phyloP scores from a whole-genome alignment of 768 basidiomycete genomes.

The Tulasnella sp. region DNA sequence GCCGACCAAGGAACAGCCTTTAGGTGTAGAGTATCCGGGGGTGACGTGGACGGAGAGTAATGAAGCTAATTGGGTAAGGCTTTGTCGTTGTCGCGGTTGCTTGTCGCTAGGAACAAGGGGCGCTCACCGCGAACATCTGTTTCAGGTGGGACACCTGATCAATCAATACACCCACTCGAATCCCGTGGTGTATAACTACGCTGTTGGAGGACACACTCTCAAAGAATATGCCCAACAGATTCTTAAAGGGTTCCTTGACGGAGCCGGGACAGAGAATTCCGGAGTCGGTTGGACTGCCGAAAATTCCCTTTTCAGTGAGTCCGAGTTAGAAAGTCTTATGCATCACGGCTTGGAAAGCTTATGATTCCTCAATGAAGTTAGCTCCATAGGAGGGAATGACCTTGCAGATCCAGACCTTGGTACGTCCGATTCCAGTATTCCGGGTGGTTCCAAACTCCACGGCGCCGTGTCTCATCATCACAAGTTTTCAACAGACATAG shows the following conservation, averaged over 20 bases:
- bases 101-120: neutral
- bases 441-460: too few relatives aligned
- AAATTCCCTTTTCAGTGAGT: slow-evolving; percentile 47
- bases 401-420: slow-evolving; percentile 31
- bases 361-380: slow-evolving; percentile 41
- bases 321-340: neutral
- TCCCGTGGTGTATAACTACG: slow-evolving; percentile 57
- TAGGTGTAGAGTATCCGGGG: slow-evolving; percentile 53
- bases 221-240: slow-evolving; percentile 46
- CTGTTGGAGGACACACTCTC: slow-evolving; percentile 51
- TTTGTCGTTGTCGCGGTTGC: neutral
- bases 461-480: neutral
- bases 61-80: slow-evolving; percentile 55
- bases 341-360: neutral
- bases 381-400: slow-evolving; percentile 66
- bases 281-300: slow-evolving; percentile 45
- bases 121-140: neutral
- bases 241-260: slow-evolving; percentile 41
- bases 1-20: slow-evolving; percentile 45
- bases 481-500: neutral
- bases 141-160: slow-evolving; percentile 35
- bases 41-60: slow-evolving; percentile 47
- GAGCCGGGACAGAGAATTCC: slow-evolving; percentile 37
- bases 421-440: neutral
- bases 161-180: slow-evolving; percentile 38